Evolutionary conservation across 2,329 filamentous ascomycete genomes (phyloP), one percentile per base, ranked within the genome.

Genomic region (Drechslera avenae): DNA sequence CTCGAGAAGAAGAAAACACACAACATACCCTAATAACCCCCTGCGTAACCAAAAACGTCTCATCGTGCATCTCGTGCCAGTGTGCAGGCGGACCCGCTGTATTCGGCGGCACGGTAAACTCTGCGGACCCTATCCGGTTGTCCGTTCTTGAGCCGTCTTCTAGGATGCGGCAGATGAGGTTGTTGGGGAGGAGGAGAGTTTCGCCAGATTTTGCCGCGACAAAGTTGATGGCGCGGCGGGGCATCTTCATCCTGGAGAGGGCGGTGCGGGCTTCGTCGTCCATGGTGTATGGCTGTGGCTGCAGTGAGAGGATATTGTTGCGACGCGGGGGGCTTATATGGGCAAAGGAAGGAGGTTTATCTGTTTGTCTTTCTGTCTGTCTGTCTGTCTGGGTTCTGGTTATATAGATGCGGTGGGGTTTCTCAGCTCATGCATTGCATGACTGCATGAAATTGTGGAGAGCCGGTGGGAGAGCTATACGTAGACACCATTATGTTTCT

Each of bases 61-160:
- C 81, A 68, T 85, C 70, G 53, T 73, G 71, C 81, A 83, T 83
- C 59, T 83, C 78, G 59, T 83, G 79, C 78, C 78, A 83, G 64
- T 81, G 78, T 1, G 77, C 72, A 35, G 77, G 77, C 1, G 80
- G 79, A 1, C 79, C 80, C 1, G 72, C 59, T 1, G 76, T 79
- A 16, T 75, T 68, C 7, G 79, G 72, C 7, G 79, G 77, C 30
- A 83, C 66, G n/a, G 74, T 79, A 49, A 81, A 74, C 16, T 79
- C 77, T 26, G 78, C 76, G 35, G 71, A 69, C 44, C 77, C 76
- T 43, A 82, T 68, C 51, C 79, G 75, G 60, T 81, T 79, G 67
- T 77, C 78, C 54, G 78, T 80, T 28, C 75, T 67, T 3, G 77
- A 79, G 5, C 79, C 79, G 58, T 81, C 79, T 71, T 82, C 79